Evolutionary conservation across 768 basidiomycete species (phyloP).

Genomic region (Lactarius quietus): DNA sequence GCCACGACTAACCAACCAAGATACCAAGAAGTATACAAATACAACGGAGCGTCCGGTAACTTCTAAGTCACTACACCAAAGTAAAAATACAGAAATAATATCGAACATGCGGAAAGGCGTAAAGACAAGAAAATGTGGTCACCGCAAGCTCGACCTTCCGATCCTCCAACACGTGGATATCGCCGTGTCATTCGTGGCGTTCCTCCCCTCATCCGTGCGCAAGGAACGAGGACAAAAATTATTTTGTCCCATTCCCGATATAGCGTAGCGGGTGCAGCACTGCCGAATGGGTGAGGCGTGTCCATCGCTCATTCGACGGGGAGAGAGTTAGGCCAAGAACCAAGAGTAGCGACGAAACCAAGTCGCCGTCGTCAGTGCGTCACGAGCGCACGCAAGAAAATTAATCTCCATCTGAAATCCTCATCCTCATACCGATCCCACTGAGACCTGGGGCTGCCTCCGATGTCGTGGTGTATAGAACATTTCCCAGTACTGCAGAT

Average conservation of each 20-base stretch:
- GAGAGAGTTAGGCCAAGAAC: neutral
- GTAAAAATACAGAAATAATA: neutral
- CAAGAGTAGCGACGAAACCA: neutral
- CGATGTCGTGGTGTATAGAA: constrained; percentile 2
- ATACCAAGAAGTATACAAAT: neutral
- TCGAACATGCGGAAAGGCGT: neutral
- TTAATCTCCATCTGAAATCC: too few relatives aligned
- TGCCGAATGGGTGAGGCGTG: neutral
- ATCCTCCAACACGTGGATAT: neutral
- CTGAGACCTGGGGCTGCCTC: neutral
- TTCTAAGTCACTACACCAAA: neutral
- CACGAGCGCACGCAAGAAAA: too few relatives aligned
- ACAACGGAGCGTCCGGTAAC: neutral
- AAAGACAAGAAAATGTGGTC: neutral
- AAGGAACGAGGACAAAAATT: neutral
- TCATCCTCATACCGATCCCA: neutral
- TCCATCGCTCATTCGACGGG: neutral
- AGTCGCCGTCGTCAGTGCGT: too few relatives aligned
- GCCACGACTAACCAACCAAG: neutral
- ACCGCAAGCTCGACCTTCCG: neutral
- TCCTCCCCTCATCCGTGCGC: neutral
- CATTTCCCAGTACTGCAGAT: neutral
- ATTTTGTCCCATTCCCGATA: neutral
- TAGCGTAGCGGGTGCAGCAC: neutral
- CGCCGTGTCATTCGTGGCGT: neutral